These are phyloP conservation scores for Crithidia acanthocephali DNA, from an alignment of 208 protist species.

Conservation along the genomic window DNA sequence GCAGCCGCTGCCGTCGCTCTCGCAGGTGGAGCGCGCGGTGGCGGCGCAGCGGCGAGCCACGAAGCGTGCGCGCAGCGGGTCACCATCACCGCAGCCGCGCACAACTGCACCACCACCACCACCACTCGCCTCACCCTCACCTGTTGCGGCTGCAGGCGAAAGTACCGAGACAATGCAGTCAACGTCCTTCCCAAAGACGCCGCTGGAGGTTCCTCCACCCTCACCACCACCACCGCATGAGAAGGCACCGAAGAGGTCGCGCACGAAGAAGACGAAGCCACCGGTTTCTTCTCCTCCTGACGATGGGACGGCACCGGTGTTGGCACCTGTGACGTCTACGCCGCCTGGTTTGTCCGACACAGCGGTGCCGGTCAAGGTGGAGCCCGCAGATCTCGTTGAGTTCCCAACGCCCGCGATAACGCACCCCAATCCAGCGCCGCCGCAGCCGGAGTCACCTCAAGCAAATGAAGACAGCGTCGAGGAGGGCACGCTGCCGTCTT, in stretches of 20 bases:
- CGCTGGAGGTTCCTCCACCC: no score
- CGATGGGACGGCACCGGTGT: background rate
- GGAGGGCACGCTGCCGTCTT: no score
- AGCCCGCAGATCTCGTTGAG: no score
- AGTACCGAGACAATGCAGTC: no score
- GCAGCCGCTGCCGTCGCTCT: background rate
- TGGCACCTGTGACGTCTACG: background rate
- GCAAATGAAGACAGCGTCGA: no score
- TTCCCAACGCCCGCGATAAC: background rate
- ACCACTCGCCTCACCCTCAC: background rate
- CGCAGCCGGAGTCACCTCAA: no score
- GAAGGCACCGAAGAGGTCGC: background rate
- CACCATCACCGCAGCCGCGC: background rate
- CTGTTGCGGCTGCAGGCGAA: background rate
- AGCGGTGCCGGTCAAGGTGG: no score
- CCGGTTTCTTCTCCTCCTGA: background rate
- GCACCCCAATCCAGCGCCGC: no score
- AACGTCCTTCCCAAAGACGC: no score
- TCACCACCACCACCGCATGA: background rate
- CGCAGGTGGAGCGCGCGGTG: background rate
- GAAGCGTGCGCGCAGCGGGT: constrained; percentile 6
- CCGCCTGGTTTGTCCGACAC: no score
- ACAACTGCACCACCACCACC: background rate
- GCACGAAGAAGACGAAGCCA: background rate
- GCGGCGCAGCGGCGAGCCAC: background rate